phyloP scores from a whole-genome alignment of 352 stramenopile species.

The Phytopythium boreale region DNA sequence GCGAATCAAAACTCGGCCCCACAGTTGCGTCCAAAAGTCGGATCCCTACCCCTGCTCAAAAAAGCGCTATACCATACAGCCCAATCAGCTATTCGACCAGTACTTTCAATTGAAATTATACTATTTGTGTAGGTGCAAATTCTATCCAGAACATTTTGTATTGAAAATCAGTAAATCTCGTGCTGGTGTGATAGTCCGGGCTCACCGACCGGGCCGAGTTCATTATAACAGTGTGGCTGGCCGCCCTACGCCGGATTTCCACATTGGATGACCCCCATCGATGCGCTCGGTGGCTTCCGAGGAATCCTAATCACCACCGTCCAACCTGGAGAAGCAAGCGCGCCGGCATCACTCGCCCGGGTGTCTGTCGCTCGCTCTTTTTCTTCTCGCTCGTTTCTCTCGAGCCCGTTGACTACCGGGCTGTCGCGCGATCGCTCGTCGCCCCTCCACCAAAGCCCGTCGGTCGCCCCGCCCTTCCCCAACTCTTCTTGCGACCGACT shows the following conservation, averaged over 20 bases:
- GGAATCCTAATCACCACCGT: background rate
- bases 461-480: too few relatives aligned
- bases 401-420: background rate
- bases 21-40: conserved; percentile 1
- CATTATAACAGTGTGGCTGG: too few relatives aligned
- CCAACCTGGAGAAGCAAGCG: background rate
- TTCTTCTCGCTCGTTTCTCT: background rate
- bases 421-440: background rate
- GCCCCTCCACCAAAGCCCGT: too few relatives aligned
- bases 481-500: too few relatives aligned
- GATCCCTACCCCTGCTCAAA: conserved; percentile 1
- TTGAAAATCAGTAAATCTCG: background rate
- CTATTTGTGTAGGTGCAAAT: too few relatives aligned
- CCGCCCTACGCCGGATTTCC: background rate
- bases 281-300: background rate
- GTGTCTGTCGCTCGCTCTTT: background rate
- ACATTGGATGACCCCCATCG: background rate
- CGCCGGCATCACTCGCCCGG: background rate
- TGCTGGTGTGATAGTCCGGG: background rate
- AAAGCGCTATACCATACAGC: background rate
- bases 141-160: background rate
- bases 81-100: background rate
- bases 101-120: background rate
- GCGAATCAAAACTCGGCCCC: background rate
- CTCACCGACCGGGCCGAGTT: background rate